Base-by-base conservation (phyloP, 495 filamentous ascomycete species). In the Penicillium parvum region DNA sequence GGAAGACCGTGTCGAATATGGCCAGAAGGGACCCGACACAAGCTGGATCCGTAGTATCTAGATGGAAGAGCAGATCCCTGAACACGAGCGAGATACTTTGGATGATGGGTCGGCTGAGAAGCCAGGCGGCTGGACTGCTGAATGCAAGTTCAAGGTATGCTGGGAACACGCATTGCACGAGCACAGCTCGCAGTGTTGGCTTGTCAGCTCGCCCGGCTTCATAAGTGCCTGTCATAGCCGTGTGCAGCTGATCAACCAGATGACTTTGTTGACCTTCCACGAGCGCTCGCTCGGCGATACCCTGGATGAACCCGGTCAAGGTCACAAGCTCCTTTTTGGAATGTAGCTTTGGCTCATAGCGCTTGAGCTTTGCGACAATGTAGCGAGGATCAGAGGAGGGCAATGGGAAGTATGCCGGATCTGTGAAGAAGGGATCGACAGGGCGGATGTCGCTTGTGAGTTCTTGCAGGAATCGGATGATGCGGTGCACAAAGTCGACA, bases 351-450 rank as follows among this genome's bases (percentile, higher is more conserved):
- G 79, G 66, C 10, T 74, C 80, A 45, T 85, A 87, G 41, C 78
- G 72, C 50, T 77, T 80, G 39, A 87, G 63, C 43, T 73, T 72
- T 7, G 81, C 83, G 14, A 85, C 77, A 22, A 87, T 79, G 59
- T 87, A 87, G 1, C 69, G 75, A 3, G 84, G 84, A 47, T 88
- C 84, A 0, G 59, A 67, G 14, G 71, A 69, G 11, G 84, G 84
- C 21, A 86, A 62, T 5, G 84, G 84, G 58, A 88, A 88, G 0
- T 75, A 61, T 17, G 70, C 56, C 7, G 79, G 76, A 43, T 87
- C 76, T 2, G 76, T 85, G 65, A 88, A 88, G 69, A 83, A 88
- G 3, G 59, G 55, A 44, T 85, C 79, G 32, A 88, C 72, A 0
- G 69, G 66, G 47, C 73, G 74, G 18, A 88, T 82, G 34, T 81